These are phyloP conservation scores for Gloeopeniophorella convolvens DNA, from an alignment of 768 basidiomycete genomes.

Conservation along the genomic window DNA sequence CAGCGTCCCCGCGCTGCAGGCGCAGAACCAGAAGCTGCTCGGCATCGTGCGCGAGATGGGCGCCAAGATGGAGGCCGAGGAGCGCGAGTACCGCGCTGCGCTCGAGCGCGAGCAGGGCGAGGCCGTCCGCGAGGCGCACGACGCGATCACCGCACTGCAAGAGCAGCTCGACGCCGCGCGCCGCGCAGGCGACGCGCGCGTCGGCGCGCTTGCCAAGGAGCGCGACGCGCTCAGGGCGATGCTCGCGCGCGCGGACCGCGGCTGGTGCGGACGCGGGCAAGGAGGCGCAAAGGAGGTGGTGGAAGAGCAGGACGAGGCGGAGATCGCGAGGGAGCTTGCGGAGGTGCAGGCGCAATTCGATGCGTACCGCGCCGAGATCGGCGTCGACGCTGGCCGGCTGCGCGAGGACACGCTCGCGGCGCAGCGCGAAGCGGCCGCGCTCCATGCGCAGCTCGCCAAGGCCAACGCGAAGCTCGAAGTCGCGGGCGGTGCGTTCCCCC, in stretches of 20 bases:
- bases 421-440: slow-evolving; percentile 61
- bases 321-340: slow-evolving; percentile 53
- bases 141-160: slow-evolving; percentile 74
- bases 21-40: slow-evolving; percentile 86
- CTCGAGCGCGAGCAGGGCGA: slow-evolving; percentile 71
- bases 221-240: slow-evolving; percentile 77
- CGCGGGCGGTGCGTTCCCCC: slow-evolving; percentile 51
- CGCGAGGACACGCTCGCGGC: slow-evolving; percentile 62
- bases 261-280: slow-evolving; percentile 14
- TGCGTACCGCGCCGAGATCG: slow-evolving; percentile 72
- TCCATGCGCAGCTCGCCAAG: slow-evolving; percentile 68
- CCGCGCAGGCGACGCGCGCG: slow-evolving; percentile 57
- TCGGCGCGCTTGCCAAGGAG: slow-evolving; percentile 82
- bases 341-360: slow-evolving; percentile 80
- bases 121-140: slow-evolving; percentile 83
- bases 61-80: slow-evolving; percentile 77
- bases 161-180: slow-evolving; percentile 75
- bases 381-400: slow-evolving; percentile 62
- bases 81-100: slow-evolving; percentile 62
- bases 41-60: slow-evolving; percentile 80
- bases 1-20: slow-evolving; percentile 73
- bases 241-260: slow-evolving; percentile 49
- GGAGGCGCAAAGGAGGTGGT: slow-evolving; percentile 21
- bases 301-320: slow-evolving; percentile 24
- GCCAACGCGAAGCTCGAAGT: slow-evolving; percentile 78